Conservation (phyloP, 805 yeast species). For the Clavispora asparagi region DNA sequence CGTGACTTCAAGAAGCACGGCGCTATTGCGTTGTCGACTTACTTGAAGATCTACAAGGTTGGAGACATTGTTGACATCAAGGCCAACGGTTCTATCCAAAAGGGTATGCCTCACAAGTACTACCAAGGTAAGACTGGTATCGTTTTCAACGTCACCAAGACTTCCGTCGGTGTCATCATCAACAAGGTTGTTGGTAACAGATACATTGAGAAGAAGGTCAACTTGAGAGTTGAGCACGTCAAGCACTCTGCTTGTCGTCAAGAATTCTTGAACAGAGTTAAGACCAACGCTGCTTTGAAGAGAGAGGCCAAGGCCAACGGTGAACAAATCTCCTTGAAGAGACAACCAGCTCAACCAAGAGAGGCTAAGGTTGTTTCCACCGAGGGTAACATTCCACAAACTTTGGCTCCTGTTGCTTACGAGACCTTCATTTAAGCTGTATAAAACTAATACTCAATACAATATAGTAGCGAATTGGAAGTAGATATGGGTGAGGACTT, state of each 20-base stretch:
- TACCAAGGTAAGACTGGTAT: conserved; percentile 99
- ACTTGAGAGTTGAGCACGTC: conserved; percentile 97
- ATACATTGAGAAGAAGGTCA: conserved; percentile 97
- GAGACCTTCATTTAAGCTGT: conserved; percentile 91
- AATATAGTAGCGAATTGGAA: background rate
- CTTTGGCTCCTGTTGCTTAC: conserved; percentile 98
- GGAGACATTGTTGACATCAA: conserved; percentile 99
- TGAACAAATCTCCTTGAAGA: conserved; percentile 85
- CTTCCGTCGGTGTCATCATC: conserved; percentile 96
- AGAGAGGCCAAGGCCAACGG: conserved; percentile 94
- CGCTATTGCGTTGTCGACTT: conserved; percentile 87
- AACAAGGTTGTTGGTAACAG: conserved; percentile 99
- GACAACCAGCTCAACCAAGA: conserved; percentile 99
- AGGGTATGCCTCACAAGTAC: conserved; percentile 99
- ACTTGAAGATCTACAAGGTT: conserved; percentile 96
- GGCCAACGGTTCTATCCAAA: conserved; percentile 98
- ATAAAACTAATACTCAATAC: conserved; percentile 7
- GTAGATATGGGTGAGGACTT: no score
- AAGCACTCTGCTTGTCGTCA: conserved; percentile 99
- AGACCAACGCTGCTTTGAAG: conserved; percentile 90
- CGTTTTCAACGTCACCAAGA: conserved; percentile 97
- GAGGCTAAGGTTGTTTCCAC: conserved; percentile 80
- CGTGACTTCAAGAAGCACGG: conserved; percentile 99
- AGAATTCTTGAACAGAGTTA: conserved; percentile 98
- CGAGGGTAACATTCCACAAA: conserved; percentile 82